Percentiles rank a stretch among this genome's conserved stretches.
Conservation (phyloP, 768 basidiomycete genomes). For the Asterophora parasitica region DNA sequence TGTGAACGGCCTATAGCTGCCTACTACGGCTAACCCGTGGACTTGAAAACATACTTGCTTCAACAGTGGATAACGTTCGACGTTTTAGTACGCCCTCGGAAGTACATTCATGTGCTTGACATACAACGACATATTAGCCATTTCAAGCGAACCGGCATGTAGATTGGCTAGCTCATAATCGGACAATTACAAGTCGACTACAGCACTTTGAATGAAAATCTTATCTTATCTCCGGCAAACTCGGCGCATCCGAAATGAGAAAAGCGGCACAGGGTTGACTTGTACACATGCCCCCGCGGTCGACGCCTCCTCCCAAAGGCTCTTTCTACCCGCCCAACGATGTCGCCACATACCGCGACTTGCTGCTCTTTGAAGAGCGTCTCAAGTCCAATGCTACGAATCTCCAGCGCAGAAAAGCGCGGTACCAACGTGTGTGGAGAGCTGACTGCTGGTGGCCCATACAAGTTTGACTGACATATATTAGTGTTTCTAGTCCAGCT, state of each 20-base stretch:
- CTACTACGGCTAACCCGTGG: no score
- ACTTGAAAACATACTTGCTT: no score
- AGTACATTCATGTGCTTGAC: no score
- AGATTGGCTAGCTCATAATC: no score
- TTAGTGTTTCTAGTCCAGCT: constrained; percentile 76
- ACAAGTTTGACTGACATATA: not conserved
- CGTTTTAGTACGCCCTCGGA: no score
- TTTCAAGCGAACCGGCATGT: no score
- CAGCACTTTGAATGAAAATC: not conserved
- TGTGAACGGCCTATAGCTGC: no score
- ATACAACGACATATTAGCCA: no score
- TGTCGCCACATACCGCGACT: constrained; percentile 76
- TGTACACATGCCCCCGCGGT: constrained; percentile 22
- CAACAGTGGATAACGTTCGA: no score
- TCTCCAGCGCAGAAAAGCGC: constrained; percentile 70
- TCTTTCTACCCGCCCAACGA: constrained; percentile 60
- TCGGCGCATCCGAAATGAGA: not conserved
- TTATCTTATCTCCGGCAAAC: not conserved
- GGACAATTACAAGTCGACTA: no score
- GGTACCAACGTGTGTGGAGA: constrained; percentile 67
- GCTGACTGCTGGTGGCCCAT: no score
- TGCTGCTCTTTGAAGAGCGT: constrained; percentile 93
- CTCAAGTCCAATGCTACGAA: constrained; percentile 89
- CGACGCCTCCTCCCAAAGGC: constrained; percentile 31
- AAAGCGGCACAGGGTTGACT: not conserved